Conservation (phyloP, 2,329 filamentous ascomycete species). For the Neurospora crassa region DNA sequence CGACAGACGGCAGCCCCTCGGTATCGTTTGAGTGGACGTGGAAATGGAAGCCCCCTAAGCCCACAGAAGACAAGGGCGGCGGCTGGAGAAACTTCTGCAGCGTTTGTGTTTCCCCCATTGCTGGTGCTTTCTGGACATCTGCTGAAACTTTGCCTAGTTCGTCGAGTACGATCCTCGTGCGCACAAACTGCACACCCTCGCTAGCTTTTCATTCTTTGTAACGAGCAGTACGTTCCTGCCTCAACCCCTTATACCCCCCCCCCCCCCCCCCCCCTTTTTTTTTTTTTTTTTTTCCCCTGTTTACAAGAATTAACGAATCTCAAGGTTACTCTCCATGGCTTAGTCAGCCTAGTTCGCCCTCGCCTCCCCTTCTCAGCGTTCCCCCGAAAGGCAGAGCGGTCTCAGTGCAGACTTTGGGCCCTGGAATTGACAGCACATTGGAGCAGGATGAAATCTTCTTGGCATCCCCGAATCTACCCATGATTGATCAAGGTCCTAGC, state of each 20-base stretch:
- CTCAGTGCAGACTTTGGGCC: constrained; percentile 81
- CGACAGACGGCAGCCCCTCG: constrained; percentile 71
- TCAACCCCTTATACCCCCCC: neutral
- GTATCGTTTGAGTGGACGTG: constrained; percentile 92
- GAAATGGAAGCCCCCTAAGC: constrained; percentile 91
- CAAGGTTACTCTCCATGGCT: constrained; percentile 33
- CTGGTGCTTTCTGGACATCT: neutral
- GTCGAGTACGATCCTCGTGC: constrained; percentile 94
- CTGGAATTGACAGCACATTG: constrained; percentile 62
- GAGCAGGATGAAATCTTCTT: constrained; percentile 56
- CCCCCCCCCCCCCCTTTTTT: no score
- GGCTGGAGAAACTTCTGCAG: constrained; percentile 96
- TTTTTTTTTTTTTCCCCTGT: neutral
- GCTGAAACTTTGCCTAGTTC: constrained; percentile 48
- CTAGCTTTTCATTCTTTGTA: constrained; percentile 93
- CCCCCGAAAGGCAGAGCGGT: constrained; percentile 72
- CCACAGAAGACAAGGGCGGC: constrained; percentile 69
- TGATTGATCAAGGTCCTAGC: neutral
- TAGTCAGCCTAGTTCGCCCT: constrained; percentile 55
- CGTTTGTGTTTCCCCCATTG: constrained; percentile 35
- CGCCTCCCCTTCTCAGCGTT: constrained; percentile 61
- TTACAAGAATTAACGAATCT: constrained; percentile 2
- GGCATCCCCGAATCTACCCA: neutral
- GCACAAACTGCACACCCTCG: constrained; percentile 78
- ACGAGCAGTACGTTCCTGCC: constrained; percentile 47